phyloP scores from a whole-genome alignment of 1,139 yeast species.

The Diutina siamensis region DNA sequence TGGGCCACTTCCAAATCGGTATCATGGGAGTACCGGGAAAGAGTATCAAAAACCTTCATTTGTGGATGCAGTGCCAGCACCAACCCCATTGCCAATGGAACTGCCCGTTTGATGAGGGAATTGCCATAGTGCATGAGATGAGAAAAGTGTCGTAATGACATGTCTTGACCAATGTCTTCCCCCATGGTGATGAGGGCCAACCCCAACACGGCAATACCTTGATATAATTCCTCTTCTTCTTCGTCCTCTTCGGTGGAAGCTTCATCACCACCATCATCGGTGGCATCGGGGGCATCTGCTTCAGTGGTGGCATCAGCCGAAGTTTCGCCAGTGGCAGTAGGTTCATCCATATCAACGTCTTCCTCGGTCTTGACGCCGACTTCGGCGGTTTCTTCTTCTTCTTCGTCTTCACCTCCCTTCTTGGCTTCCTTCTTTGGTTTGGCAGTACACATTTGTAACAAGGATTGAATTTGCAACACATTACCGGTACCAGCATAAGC shows the following conservation, averaged over 20 bases:
- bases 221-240: constrained; percentile 50
- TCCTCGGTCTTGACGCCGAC: constrained; percentile 12
- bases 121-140: constrained; percentile 98
- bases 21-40: constrained; percentile 94
- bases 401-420: constrained; percentile 9
- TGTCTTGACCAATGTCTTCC: constrained; percentile 95
- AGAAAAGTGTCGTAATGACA: constrained; percentile 94
- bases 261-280: constrained; percentile 10
- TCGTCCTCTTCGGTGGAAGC: constrained; percentile 11
- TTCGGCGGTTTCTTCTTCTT: constrained; percentile 10
- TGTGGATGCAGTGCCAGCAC: constrained; percentile 91
- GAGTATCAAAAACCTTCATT: constrained; percentile 93
- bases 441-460: constrained; percentile 79
- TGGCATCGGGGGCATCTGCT: constrained; percentile 14
- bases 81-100: constrained; percentile 95
- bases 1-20: constrained; percentile 90
- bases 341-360: constrained; percentile 16
- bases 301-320: constrained; percentile 7
- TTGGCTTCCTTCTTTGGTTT: constrained; percentile 25
- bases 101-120: constrained; percentile 82
- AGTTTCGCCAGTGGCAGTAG: constrained; percentile 10
- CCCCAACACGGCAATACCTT: constrained; percentile 89
- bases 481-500: constrained; percentile 98
- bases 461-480: constrained; percentile 85
- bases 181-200: constrained; percentile 95